A percentile compares a stretch with the other conserved stretches of the same genome.
These are phyloP conservation scores for Trichosporon faecale DNA, from an alignment of 1,284 basidiomycete genomes.

Conservation along the genomic window DNA sequence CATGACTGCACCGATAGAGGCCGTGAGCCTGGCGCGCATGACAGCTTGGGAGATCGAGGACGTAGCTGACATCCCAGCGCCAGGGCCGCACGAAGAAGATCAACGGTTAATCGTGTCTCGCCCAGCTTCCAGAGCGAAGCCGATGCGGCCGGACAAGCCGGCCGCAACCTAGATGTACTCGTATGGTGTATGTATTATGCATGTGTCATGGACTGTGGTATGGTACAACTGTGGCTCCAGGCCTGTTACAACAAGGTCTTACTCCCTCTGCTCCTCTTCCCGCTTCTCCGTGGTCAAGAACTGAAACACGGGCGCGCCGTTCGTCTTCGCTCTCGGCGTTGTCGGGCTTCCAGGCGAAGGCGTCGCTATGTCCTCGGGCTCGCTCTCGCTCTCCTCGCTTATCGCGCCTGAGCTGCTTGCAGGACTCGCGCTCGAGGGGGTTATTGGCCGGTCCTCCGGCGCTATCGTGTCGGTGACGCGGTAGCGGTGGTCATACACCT, in stretches of 20 bases:
- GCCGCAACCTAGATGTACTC: background rate
- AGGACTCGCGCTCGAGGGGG: background rate
- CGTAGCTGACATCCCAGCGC: conserved; percentile 35
- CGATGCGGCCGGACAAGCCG: no score
- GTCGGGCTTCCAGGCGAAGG: background rate
- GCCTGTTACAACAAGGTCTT: background rate
- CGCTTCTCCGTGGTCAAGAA: background rate
- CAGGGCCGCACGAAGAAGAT: conserved; percentile 53
- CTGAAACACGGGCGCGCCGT: background rate
- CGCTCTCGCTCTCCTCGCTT: background rate
- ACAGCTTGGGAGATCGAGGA: no score
- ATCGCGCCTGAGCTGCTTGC: no score
- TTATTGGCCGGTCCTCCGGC: conserved; percentile 6
- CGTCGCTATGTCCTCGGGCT: background rate
- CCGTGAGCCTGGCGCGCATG: no score
- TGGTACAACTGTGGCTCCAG: background rate
- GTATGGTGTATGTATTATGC: conserved; percentile 8
- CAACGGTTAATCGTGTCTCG: conserved; percentile 40
- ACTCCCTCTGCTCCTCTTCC: background rate
- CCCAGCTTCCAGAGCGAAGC: no score
- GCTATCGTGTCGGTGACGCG: conserved; percentile 26
- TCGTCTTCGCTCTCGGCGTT: background rate
- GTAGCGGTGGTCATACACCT: conserved; percentile 22
- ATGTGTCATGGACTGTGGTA: background rate
- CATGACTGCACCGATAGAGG: no score